Conservation (phyloP, 2,329 filamentous ascomycete species). For the Cephalotrichum gorgonifer region DNA sequence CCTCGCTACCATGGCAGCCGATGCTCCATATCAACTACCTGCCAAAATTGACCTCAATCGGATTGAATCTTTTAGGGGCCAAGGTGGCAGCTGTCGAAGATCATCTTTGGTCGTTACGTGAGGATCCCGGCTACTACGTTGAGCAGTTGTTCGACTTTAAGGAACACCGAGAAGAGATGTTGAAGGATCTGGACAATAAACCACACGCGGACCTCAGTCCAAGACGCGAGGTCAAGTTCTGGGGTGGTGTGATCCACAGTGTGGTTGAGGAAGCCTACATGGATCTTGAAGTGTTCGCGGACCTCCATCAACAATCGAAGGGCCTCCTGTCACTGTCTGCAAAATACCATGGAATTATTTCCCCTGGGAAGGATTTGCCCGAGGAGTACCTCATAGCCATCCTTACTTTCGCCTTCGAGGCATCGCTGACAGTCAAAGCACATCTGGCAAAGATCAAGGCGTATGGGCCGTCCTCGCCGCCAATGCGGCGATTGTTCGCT, state of each 20-base stretch:
- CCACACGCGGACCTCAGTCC: constrained; percentile 14
- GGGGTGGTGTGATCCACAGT: constrained; percentile 25
- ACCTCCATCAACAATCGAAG: constrained; percentile 21
- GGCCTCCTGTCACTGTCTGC: constrained; percentile 17
- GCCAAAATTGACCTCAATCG: constrained; percentile 31
- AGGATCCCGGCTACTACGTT: constrained; percentile 48
- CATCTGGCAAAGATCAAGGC: constrained; percentile 15
- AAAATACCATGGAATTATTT: constrained; percentile 21
- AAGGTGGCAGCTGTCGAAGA: constrained; percentile 34
- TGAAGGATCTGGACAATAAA: constrained; percentile 26
- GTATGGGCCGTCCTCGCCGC: constrained; percentile 24
- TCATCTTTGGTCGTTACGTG: constrained; percentile 42
- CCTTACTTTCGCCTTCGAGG: constrained; percentile 26
- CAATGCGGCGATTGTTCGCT: constrained; percentile 23
- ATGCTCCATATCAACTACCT: constrained; percentile 43
- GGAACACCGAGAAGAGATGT: constrained; percentile 34
- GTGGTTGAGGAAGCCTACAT: constrained; percentile 21
- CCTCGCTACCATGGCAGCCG: constrained; percentile 28
- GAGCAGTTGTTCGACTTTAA: constrained; percentile 27
- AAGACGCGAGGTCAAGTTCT: constrained; percentile 17
- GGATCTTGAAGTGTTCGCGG: constrained; percentile 25
- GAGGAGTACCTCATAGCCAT: constrained; percentile 23
- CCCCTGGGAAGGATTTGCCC: constrained; percentile 17
- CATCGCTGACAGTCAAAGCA: constrained; percentile 19
- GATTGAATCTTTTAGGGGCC: constrained; percentile 33